A percentile compares a stretch with the other conserved stretches of the same genome.
Evolutionary conservation across 192 early-diverging fungal species (phyloP).

Genomic region (Phlyctochytrium arcticum): DNA sequence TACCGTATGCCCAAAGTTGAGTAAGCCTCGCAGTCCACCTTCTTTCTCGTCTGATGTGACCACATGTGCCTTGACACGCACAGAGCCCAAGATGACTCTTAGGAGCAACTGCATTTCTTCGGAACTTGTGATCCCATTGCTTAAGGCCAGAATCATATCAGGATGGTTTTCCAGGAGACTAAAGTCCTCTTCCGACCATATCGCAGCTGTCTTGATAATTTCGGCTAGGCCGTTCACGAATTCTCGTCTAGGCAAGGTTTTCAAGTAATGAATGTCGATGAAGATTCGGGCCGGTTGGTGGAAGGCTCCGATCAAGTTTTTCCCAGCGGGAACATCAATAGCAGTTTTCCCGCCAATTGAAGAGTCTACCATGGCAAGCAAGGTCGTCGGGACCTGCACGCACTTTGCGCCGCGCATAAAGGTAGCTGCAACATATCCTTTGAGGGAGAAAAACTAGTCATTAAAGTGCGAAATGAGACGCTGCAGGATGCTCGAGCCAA

Average conservation of each 20-base stretch:
- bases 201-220: constrained; percentile 95
- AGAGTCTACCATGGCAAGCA: constrained; percentile 97
- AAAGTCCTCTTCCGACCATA: constrained; percentile 87
- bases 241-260: constrained; percentile 84
- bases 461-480: neutral
- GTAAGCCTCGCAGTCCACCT: constrained; percentile 84
- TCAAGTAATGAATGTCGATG: constrained; percentile 82
- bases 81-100: constrained; percentile 82
- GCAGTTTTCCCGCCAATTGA: constrained; percentile 97
- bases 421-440: constrained; percentile 89
- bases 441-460: constrained; percentile 5
- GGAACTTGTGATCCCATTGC: constrained; percentile 3
- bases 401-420: constrained; percentile 97
- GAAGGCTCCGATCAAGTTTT: constrained; percentile 94
- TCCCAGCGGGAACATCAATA: constrained; percentile 92
- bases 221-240: constrained; percentile 97
- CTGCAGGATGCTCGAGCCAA: neutral
- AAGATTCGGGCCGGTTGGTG: constrained; percentile 93
- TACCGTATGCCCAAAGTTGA: constrained; percentile 97
- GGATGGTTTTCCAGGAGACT: constrained; percentile 79
- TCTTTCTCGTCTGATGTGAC: constrained; percentile 96
- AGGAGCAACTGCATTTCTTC: constrained; percentile 47
- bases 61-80: constrained; percentile 87
- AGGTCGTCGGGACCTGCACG: constrained; percentile 91
- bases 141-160: constrained; percentile 67